Evolutionary conservation across 176 grass and related monocot genomes (phyloP), one percentile per base, ranked within the genome.

Genomic region (Thinopyrum elongatum): DNA sequence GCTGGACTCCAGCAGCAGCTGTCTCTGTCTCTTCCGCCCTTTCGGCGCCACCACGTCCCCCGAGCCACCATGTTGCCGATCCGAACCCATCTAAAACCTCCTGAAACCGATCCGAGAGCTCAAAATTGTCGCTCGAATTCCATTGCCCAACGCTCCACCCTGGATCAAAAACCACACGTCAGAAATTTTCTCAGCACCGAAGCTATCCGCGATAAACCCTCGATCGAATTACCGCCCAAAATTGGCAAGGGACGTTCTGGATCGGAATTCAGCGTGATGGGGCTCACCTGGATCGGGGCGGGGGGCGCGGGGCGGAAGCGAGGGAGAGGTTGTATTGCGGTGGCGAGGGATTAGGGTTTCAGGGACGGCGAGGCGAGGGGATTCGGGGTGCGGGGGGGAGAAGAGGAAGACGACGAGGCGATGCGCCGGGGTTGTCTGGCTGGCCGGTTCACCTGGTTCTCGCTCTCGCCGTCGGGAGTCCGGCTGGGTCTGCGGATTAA

Each of bases 11-110:
- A 84, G 76, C 34, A 92, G 58, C 64, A 87, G 86, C 21, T 85
- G 82, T 77, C 89, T 84, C 27, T 84, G 81, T 80, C 89, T 88
- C 78, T 91, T 97, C 89, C 90, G 92, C 81, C 63, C 64, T 87
- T 77, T 86, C 34, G 22, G 39, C 75, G 21, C 58, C 62, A n/a
- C 31, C 34, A 19, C 69, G 36, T 68, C 58, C 83, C 59, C 35
- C 49, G 53, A 63, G 51, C 63, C 86, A 17, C 49, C 61, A 7
- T 30, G 53, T 44, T 82, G 76, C 35, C 69, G 41, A 12, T 78
- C 86, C 25, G n/a, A 76, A 58, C 79, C 83, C 90, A 92, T 89
- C 83, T 19, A 34, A 64, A 85, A 33, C 64, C 36, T 22, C 53
- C 11, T 30, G 51, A 57, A 74, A 80, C 16, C 65, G 22, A 79